Conservation (phyloP, 192 early-diverging fungal genomes). For the Entomortierella beljakovae region DNA sequence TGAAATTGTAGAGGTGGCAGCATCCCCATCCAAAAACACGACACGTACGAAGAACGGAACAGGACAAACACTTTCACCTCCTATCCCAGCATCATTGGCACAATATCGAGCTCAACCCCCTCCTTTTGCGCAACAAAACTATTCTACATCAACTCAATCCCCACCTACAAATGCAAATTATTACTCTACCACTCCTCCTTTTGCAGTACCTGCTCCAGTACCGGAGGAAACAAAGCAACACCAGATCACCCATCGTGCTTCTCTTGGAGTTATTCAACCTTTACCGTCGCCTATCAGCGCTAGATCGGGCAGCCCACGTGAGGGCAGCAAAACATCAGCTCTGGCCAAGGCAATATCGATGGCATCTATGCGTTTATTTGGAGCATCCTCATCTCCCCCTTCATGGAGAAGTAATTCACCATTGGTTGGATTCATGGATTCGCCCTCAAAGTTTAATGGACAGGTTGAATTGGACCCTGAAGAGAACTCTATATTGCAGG, state of each 20-base stretch:
- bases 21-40: conserved; percentile 22
- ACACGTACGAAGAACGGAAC: conserved; percentile 13
- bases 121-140: conserved; percentile 29
- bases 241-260: conserved; percentile 12
- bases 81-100: conserved; percentile 39
- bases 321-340: conserved; percentile 57
- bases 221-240: conserved; percentile 32
- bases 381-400: conserved; percentile 62
- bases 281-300: conserved; percentile 31
- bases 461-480: conserved; percentile 12
- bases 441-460: conserved; percentile 7
- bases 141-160: conserved; percentile 20
- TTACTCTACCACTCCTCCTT: conserved; percentile 57
- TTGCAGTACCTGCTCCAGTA: conserved; percentile 41
- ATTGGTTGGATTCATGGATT: conserved; percentile 39
- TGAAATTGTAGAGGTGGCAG: conserved; percentile 39
- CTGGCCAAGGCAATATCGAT: conserved; percentile 66
- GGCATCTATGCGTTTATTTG: conserved; percentile 67
- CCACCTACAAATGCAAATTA: conserved; percentile 29
- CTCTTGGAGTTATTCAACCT: conserved; percentile 28
- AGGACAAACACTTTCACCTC: conserved; percentile 36
- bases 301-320: conserved; percentile 42
- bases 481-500: conserved; percentile 66
- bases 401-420: conserved; percentile 45
- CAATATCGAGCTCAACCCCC: conserved; percentile 47